phyloP scores from a whole-genome alignment of 768 basidiomycete genomes.

The Leccinum disarticulatum region DNA sequence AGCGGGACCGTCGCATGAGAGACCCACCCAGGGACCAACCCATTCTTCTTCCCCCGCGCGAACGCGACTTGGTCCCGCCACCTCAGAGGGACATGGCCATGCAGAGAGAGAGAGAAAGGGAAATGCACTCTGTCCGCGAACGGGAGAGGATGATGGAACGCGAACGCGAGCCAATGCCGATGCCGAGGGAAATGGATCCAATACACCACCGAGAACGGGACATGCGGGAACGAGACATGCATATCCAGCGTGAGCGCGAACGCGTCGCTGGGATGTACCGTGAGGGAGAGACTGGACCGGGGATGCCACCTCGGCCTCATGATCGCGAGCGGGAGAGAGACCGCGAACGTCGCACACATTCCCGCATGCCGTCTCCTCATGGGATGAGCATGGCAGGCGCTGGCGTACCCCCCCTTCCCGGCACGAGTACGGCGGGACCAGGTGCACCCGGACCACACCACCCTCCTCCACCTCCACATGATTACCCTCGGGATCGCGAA shows the following conservation, averaged over 20 bases:
- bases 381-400: conserved; percentile 11
- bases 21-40: conserved; percentile 20
- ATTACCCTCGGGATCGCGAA: conserved; percentile 28
- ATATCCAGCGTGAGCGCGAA: conserved; percentile 30
- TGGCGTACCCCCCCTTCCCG: conserved; percentile 7
- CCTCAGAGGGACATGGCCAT: conserved; percentile 22
- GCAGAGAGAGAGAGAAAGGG: conserved; percentile 28
- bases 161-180: conserved; percentile 17
- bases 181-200: conserved; percentile 26
- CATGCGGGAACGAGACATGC: conserved; percentile 27
- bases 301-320: conserved; percentile 22
- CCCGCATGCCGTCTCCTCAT: conserved; percentile 30
- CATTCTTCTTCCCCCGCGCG: conserved; percentile 24
- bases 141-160: conserved; percentile 27
- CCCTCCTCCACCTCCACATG: conserved; percentile 22
- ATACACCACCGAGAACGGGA: conserved; percentile 27
- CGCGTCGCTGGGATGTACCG: conserved; percentile 22
- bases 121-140: conserved; percentile 18
- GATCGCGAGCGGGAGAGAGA: conserved; percentile 34
- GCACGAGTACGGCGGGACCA: conserved; percentile 14
- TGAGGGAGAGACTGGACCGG: conserved; percentile 25
- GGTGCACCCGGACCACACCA: conserved; percentile 23
- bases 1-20: conserved; percentile 24
- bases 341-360: conserved; percentile 29
- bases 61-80: conserved; percentile 20